Evolutionary conservation across 805 yeast genomes (phyloP).

Genomic region (Yamadazyma endophytica): DNA sequence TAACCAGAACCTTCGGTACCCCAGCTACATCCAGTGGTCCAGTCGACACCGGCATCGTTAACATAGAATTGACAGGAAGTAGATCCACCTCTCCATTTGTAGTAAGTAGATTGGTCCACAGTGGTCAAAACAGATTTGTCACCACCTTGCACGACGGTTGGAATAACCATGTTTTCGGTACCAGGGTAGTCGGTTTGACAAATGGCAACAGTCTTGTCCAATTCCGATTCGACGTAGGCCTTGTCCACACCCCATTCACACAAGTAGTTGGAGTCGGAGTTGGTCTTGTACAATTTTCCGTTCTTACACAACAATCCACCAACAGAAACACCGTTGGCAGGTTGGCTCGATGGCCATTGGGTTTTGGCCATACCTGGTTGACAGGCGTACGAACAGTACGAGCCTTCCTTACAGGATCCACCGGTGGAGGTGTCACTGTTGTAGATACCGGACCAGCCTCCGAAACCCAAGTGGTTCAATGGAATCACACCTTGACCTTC

Average conservation of each 20-base stretch:
- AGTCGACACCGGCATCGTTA: slow-evolving; percentile 69
- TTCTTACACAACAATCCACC: slow-evolving; percentile 65
- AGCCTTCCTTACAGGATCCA: slow-evolving; percentile 54
- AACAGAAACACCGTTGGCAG: slow-evolving; percentile 62
- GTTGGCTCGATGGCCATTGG: slow-evolving; percentile 71
- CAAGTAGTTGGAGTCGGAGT: slow-evolving; percentile 45
- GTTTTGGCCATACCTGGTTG: slow-evolving; percentile 79
- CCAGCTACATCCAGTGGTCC: slow-evolving; percentile 70
- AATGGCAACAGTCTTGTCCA: slow-evolving; percentile 52
- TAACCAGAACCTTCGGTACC: slow-evolving; percentile 53
- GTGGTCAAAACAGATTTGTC: slow-evolving; percentile 49
- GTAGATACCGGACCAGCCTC: slow-evolving; percentile 43
- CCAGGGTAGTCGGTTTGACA: slow-evolving; percentile 83
- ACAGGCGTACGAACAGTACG: slow-evolving; percentile 75
- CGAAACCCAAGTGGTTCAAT: slow-evolving; percentile 35
- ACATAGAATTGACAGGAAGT: slow-evolving; percentile 75
- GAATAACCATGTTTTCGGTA: slow-evolving; percentile 75
- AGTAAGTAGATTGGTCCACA: slow-evolving; percentile 58
- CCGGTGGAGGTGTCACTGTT: slow-evolving; percentile 44
- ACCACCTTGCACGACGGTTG: slow-evolving; percentile 59
- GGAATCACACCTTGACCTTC: slow-evolving; percentile 70
- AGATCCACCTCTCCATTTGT: slow-evolving; percentile 55
- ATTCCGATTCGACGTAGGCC: slow-evolving; percentile 51
- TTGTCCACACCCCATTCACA: slow-evolving; percentile 63
- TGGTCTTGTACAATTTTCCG: slow-evolving; percentile 62